Conservation (phyloP, 2,329 filamentous ascomycete genomes). For the Trichoderma atroviride region DNA sequence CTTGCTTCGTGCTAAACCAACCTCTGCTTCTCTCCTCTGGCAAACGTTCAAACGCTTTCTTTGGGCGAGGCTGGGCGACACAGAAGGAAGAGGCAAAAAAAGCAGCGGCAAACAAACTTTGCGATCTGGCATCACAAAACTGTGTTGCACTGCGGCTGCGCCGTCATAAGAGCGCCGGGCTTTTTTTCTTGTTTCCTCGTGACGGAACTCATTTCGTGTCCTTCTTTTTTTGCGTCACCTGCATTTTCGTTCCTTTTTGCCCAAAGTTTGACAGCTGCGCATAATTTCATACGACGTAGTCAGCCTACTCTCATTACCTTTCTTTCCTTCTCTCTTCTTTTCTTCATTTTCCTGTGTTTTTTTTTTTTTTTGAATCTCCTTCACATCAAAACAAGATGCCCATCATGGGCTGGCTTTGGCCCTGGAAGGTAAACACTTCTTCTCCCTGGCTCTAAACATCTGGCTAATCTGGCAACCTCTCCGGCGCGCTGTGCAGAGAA, state of each 20-base stretch:
- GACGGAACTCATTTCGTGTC: neutral
- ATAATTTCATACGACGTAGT: neutral
- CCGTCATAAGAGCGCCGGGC: constrained; percentile 9
- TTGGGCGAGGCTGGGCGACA: constrained; percentile 17
- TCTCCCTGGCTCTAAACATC: neutral
- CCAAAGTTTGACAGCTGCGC: neutral
- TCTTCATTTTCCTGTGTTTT: neutral
- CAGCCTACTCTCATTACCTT: neutral
- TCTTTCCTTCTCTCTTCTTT: neutral
- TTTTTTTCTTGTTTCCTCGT: neutral
- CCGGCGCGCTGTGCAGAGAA: constrained; percentile 55
- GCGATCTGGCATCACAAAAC: neutral
- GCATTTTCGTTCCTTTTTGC: neutral
- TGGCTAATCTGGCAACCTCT: neutral
- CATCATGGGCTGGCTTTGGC: constrained; percentile 82
- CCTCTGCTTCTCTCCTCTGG: neutral
- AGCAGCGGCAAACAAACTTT: neutral
- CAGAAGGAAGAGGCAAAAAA: neutral
- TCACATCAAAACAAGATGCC: neutral
- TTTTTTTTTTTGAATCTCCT: neutral
- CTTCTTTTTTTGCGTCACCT: neutral
- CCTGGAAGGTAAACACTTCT: constrained; percentile 66
- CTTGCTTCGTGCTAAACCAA: neutral
- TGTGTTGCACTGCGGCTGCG: constrained; percentile 8
- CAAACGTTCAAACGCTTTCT: neutral